phyloP scores from a whole-genome alignment of 192 early-diverging fungal species.

The Backusella sp. region DNA sequence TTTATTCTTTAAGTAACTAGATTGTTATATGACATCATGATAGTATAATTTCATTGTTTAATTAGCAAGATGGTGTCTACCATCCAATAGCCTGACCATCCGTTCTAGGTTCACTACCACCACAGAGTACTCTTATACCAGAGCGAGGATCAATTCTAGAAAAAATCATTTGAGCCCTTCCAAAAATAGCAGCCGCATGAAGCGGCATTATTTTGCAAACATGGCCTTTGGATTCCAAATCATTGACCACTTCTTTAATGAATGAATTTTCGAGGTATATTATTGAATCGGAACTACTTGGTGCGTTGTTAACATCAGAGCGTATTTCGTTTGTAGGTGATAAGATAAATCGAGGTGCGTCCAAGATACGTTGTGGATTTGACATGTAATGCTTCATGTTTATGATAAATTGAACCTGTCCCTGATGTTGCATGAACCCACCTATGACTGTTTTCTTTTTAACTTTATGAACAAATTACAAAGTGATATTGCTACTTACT shows the following conservation, averaged over 20 bases:
- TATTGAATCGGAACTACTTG: conserved; percentile 6
- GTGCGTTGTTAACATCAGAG: conserved; percentile 6
- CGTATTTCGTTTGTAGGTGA: conserved; percentile 27
- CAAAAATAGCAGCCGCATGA: conserved; percentile 41
- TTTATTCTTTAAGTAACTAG: too few species aligned
- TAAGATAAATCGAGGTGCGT: conserved; percentile 65
- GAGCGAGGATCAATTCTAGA: conserved; percentile 32
- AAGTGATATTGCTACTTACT: conserved; percentile 6
- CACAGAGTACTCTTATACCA: conserved; percentile 44
- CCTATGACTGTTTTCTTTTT: conserved; percentile 60
- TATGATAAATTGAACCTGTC: conserved; percentile 75
- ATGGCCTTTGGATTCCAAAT: conserved; percentile 60
- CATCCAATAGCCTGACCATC: conserved; percentile 57
- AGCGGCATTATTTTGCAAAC: conserved; percentile 41
- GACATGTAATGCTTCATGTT: conserved; percentile 58
- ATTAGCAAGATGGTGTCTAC: conserved; percentile 17
- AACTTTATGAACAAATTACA: not conserved
- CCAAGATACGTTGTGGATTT: conserved; percentile 64
- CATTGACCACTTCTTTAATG: conserved; percentile 28
- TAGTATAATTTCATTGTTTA: too few species aligned
- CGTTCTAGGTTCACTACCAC: conserved; percentile 53
- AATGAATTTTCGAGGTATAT: conserved; percentile 66
- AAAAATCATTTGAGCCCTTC: conserved; percentile 72
- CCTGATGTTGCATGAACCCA: conserved; percentile 79
- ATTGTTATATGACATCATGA: too few species aligned